A percentile compares a stretch with the other conserved stretches of the same genome.
These are phyloP conservation scores for Ottelia alismoides DNA, from an alignment of 106 monocot species.

Conservation along the genomic window DNA sequence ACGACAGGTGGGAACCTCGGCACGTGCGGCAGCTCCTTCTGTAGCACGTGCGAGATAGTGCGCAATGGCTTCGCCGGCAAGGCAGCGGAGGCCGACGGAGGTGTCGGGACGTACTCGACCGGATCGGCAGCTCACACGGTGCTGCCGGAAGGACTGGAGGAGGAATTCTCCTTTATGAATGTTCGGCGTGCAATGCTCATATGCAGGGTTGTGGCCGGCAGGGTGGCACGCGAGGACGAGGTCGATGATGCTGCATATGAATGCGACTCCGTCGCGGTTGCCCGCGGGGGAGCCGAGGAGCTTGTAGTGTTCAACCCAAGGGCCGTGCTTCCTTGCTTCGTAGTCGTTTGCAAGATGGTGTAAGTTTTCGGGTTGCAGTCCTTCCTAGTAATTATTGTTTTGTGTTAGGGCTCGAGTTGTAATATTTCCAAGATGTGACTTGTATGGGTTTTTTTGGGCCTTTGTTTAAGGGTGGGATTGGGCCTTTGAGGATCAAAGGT, in stretches of 20 bases:
- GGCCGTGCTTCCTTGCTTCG: slow-evolving; percentile 60
- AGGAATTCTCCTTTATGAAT: slow-evolving; percentile 34
- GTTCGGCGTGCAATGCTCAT: slow-evolving; percentile 45
- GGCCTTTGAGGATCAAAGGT: too few species aligned
- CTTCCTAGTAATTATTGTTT: too few species aligned
- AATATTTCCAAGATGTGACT: too few species aligned
- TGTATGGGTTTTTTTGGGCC: too few species aligned
- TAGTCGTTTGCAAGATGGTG: slow-evolving; percentile 48
- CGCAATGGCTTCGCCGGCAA: slow-evolving; percentile 41
- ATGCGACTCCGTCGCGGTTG: slow-evolving; percentile 25
- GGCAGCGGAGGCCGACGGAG: slow-evolving; percentile 24
- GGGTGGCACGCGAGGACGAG: slow-evolving; percentile 11
- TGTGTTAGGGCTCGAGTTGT: too few species aligned
- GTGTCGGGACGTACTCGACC: slow-evolving; percentile 38
- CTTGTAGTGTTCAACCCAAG: slow-evolving; percentile 41
- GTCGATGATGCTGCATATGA: background rate
- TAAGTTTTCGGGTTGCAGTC: too few species aligned
- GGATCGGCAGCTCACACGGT: slow-evolving; percentile 46
- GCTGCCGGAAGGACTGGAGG: slow-evolving; percentile 45
- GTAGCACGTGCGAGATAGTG: slow-evolving; percentile 45
- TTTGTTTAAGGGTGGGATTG: too few species aligned
- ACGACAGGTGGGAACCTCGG: too few species aligned
- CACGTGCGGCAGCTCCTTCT: slow-evolving; percentile 37
- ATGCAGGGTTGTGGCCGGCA: slow-evolving; percentile 53
- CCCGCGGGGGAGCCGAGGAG: slow-evolving; percentile 12